These are phyloP conservation scores for Claviceps sp. DNA, from an alignment of 2,329 filamentous ascomycete species.

Conservation along the genomic window DNA sequence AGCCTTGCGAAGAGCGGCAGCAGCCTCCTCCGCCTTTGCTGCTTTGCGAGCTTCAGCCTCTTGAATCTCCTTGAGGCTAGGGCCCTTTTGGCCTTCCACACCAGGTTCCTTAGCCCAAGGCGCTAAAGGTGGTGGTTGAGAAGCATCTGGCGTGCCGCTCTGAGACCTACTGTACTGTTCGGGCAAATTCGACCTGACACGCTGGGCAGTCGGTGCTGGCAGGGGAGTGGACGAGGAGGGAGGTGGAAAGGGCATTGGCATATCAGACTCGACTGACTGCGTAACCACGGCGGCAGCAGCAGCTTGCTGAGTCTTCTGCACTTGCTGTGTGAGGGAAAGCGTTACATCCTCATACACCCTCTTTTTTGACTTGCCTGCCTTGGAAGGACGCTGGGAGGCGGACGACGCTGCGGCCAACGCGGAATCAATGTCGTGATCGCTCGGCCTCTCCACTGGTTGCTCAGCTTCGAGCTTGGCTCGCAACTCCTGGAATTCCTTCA, in stretches of 20 bases:
- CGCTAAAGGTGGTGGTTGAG: slow-evolving; percentile 59
- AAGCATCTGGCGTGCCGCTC: slow-evolving; percentile 58
- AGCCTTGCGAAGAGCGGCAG: slow-evolving; percentile 62
- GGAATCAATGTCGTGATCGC: background rate
- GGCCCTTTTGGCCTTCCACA: slow-evolving; percentile 58
- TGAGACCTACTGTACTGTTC: slow-evolving; percentile 60
- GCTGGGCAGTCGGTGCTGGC: slow-evolving; percentile 78
- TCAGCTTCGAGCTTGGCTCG: slow-evolving; percentile 58
- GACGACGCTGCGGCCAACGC: background rate
- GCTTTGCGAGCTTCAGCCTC: slow-evolving; percentile 89
- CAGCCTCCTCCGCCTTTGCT: slow-evolving; percentile 73
- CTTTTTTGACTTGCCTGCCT: slow-evolving; percentile 15
- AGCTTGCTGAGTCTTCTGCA: slow-evolving; percentile 55
- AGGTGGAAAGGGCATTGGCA: slow-evolving; percentile 64
- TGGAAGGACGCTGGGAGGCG: slow-evolving; percentile 5
- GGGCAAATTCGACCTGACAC: slow-evolving; percentile 70
- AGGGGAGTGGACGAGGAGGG: slow-evolving; percentile 70
- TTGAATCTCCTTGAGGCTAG: slow-evolving; percentile 92
- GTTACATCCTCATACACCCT: slow-evolving; percentile 19
- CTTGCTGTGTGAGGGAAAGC: slow-evolving; percentile 69
- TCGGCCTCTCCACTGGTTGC: slow-evolving; percentile 16
- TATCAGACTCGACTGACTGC: slow-evolving; percentile 41
- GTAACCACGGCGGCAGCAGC: slow-evolving; percentile 25
- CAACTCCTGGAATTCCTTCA: slow-evolving; percentile 73
- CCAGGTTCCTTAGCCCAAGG: slow-evolving; percentile 89